Conservation (phyloP, 2,329 filamentous ascomycete genomes). For the Stromatinia cepivora region DNA sequence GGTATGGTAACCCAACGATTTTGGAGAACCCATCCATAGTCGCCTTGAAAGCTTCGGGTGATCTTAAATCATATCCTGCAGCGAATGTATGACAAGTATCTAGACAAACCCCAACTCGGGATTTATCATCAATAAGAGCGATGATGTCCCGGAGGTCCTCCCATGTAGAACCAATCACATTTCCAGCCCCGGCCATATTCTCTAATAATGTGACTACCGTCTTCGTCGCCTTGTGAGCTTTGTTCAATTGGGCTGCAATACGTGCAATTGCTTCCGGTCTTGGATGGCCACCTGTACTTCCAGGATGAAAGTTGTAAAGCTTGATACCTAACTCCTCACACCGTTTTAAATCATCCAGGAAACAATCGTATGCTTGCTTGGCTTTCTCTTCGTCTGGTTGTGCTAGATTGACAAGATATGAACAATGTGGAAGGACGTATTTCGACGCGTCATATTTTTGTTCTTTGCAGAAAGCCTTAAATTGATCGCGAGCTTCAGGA, state of each 20-base stretch:
- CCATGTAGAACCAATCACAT: conserved; percentile 81
- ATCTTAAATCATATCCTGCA: conserved; percentile 85
- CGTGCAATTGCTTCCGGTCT: conserved; percentile 71
- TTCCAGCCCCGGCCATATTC: conserved; percentile 91
- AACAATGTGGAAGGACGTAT: conserved; percentile 87
- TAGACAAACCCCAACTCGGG: conserved; percentile 86
- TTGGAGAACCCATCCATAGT: conserved; percentile 77
- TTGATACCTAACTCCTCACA: conserved; percentile 84
- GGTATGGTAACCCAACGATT: conserved; percentile 73
- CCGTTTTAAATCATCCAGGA: conserved; percentile 82
- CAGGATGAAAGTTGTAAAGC: conserved; percentile 98
- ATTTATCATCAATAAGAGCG: conserved; percentile 73
- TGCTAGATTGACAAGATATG: conserved; percentile 94
- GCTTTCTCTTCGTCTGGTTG: conserved; percentile 79
- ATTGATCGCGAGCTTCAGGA: conserved; percentile 65
- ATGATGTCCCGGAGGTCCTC: conserved; percentile 88
- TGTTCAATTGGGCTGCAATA: conserved; percentile 80
- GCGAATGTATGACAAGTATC: conserved; percentile 98
- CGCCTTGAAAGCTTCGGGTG: conserved; percentile 67
- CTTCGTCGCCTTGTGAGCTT: conserved; percentile 72
- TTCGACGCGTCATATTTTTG: conserved; percentile 70
- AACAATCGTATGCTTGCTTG: conserved; percentile 79
- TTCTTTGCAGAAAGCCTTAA: conserved; percentile 65
- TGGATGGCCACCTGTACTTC: conserved; percentile 69
- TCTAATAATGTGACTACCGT: conserved; percentile 83